Conservation (phyloP, 2,329 filamentous ascomycete genomes). For the Sporothrix pseudoabietina region DNA sequence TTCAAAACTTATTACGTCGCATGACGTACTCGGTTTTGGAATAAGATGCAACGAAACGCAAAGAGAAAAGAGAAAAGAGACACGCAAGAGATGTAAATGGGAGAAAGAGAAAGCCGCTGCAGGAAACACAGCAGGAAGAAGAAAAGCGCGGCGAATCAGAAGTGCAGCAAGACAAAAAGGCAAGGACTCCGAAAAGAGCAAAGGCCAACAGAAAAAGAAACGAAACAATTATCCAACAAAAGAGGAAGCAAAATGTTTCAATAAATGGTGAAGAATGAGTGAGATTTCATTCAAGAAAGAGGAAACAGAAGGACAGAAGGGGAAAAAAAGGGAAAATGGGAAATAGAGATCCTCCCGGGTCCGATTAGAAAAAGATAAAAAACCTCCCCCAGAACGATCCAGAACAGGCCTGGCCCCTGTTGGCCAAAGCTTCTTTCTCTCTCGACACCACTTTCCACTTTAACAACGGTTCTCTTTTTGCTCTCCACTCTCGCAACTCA, state of each 20-base stretch:
- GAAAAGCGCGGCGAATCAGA: neutral
- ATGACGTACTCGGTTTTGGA: no score
- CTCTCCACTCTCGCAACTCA: neutral
- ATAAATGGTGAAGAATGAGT: neutral
- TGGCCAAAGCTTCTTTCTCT: slow-evolving; percentile 25
- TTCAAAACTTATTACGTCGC: no score
- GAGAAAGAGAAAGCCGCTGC: neutral
- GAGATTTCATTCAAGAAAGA: neutral
- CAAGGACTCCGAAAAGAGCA: neutral
- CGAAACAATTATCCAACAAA: neutral
- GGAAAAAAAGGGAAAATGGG: neutral
- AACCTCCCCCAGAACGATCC: neutral
- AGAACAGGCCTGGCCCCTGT: neutral
- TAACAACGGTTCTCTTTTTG: neutral
- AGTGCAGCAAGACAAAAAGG: neutral
- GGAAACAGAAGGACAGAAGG: neutral
- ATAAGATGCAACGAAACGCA: neutral
- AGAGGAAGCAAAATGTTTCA: neutral
- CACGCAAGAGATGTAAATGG: neutral
- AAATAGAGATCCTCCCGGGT: neutral
- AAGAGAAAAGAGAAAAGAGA: neutral
- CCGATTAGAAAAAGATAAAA: slow-evolving; percentile 2
- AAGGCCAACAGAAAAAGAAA: neutral
- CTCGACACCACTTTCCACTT: neutral
- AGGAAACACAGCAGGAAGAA: neutral